Base-by-base conservation (phyloP, 2,329 filamentous ascomycete species). In the Colletotrichum sp. region DNA sequence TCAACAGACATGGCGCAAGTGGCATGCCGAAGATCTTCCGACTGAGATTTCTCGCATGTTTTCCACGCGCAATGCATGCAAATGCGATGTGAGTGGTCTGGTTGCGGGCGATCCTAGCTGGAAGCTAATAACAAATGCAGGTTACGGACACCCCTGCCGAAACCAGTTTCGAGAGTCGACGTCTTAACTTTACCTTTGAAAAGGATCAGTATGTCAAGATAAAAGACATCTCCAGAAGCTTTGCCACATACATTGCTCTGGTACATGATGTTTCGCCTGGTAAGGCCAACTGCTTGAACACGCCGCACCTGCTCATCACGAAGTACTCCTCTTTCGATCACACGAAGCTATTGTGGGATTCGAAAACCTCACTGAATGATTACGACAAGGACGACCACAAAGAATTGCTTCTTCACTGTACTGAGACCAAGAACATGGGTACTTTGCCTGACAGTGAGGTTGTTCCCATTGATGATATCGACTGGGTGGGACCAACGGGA, bases 361-460 rank as follows among this genome's bases (percentile, higher is more conserved):
- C 16, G 0, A 2, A 44, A 44, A 3, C 16, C 0, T 6, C 16
- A n/a, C 3, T 11, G 8, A 1, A 44, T 44, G 36, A 19, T 1
- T 11, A 3, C 8, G 11, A 61, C 1, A 61, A 29, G 27, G n/a
- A 9, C 8, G 19, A 32, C 4, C 9, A 6, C 3, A 30, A 8
- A 30, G 57, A 61, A 5, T 4, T 61, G 3, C 8, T 61, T 2
- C 11, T 61, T 3, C 29, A 61, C 6, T 61, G 19, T 2, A 29
- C 9, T 2, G 3, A 3, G 3, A 1, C n/a, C 9, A 19, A 32
- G 11, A 27, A 22, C 7, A 61, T 61, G 29, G 57, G 29, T 1
- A 29, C 25, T 1, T 30, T 30, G 2, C 4, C 8, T 0, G 57
- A 61, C 12, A 30, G 6, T n/a, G 29, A 61, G 16, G 9, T 61